Percentiles rank a stretch among this genome's conserved stretches.
Conservation (phyloP, 257 asterid genomes). For the Fraxinus anomala region DNA sequence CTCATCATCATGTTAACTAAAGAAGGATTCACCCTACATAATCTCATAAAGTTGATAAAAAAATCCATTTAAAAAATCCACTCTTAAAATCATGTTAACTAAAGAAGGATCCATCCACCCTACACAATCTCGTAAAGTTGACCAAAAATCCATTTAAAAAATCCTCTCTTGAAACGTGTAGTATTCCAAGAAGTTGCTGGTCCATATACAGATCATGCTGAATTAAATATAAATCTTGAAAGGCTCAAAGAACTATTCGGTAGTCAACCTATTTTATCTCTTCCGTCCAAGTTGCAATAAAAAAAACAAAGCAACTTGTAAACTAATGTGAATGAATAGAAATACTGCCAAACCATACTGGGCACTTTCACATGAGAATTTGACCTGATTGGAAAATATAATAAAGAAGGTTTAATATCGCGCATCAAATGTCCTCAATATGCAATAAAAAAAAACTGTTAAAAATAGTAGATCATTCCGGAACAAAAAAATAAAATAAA, state of each 20-base stretch:
- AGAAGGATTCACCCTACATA: no score
- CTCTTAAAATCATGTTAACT: neutral
- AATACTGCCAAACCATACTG: no score
- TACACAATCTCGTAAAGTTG: no score
- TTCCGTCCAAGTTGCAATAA: neutral
- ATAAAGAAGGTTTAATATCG: neutral
- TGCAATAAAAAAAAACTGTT: no score
- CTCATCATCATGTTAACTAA: no score
- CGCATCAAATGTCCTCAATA: neutral
- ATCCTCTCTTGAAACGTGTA: neutral
- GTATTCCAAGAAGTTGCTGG: neutral
- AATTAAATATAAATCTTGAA: neutral
- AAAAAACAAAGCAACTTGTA: neutral
- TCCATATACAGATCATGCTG: neutral
- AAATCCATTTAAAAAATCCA: neutral
- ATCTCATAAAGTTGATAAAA: neutral
- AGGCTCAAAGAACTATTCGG: neutral
- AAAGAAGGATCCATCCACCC: no score
- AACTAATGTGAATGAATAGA: no score
- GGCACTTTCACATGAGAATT: no score
- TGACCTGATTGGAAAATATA: no score
- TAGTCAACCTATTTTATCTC: neutral
- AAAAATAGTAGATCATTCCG: no score
- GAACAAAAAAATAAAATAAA: no score
- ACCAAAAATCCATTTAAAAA: no score